A percentile compares a stretch with the other conserved stretches of the same genome.
Conservation (phyloP, 371 early-diverging fungal genomes). For the Polyrhizophydium stewartii region DNA sequence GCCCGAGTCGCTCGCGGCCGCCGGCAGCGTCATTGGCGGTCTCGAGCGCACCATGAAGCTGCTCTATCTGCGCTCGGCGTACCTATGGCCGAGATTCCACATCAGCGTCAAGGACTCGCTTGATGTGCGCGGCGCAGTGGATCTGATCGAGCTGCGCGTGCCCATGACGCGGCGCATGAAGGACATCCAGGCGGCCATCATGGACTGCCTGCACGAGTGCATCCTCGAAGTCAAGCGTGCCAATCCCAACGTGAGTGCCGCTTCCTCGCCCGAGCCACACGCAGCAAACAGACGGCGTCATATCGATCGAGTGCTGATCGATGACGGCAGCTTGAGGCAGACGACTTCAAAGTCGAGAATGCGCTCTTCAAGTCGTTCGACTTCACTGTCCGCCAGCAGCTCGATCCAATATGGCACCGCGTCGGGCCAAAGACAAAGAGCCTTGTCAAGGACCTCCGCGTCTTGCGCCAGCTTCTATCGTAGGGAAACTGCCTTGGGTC, state of each 20-base stretch:
- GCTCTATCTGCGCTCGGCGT: constrained; percentile 74
- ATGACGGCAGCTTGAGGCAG: constrained; percentile 72
- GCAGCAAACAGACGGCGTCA: background rate
- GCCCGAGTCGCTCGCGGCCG: constrained; percentile 75
- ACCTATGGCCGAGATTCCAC: constrained; percentile 90
- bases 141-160: constrained; percentile 78
- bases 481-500: constrained; percentile 22
- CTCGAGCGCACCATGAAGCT: constrained; percentile 79
- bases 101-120: constrained; percentile 60
- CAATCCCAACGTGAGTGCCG: constrained; percentile 48
- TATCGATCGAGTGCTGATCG: no score
- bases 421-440: constrained; percentile 69
- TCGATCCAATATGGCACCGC: constrained; percentile 88
- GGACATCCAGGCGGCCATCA: constrained; percentile 74
- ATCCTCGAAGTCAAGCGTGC: constrained; percentile 70
- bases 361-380: constrained; percentile 82
- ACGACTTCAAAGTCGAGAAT: constrained; percentile 82
- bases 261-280: background rate
- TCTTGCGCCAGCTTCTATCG: constrained; percentile 65
- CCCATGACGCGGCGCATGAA: constrained; percentile 77
- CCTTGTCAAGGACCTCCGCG: constrained; percentile 68
- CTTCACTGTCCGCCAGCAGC: constrained; percentile 61
- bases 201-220: constrained; percentile 81
- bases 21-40: constrained; percentile 35
- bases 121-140: constrained; percentile 33